Conservation (phyloP, 2,329 filamentous ascomycete genomes). For the Sordariomycetes sp. region DNA sequence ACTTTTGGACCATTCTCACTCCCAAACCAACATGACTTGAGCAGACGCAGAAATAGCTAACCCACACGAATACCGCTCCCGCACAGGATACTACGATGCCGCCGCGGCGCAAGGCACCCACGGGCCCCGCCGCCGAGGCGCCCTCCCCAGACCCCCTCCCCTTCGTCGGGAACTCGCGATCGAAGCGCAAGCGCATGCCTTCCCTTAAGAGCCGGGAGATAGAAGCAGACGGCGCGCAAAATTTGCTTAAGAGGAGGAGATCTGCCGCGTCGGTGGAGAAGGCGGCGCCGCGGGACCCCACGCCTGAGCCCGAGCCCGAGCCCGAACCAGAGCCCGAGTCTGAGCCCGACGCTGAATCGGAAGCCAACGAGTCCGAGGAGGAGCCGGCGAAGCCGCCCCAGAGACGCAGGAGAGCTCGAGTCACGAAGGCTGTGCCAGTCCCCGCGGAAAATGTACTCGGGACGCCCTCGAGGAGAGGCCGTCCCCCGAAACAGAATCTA, state of each 20-base stretch:
- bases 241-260: constrained; percentile 1
- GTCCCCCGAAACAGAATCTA: constrained; percentile 4
- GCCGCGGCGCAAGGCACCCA: background rate
- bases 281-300: constrained; percentile 1
- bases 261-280: background rate
- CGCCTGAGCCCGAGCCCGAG: constrained; percentile 6
- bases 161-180: background rate
- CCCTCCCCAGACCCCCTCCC: background rate
- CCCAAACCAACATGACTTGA: background rate
- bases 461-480: constrained; percentile 6
- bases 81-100: background rate
- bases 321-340: background rate
- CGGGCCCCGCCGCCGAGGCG: background rate
- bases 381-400: constrained; percentile 18
- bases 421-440: constrained; percentile 6
- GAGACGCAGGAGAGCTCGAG: constrained; percentile 10
- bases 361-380: constrained; percentile 3
- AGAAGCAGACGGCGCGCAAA: background rate
- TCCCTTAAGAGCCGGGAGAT: constrained; percentile 4
- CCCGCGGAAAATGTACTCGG: constrained; percentile 15
- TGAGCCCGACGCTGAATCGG: constrained; percentile 6
- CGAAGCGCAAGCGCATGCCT: constrained; percentile 3
- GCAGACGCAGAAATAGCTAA: background rate
- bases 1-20: background rate
- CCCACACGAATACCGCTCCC: background rate